Conservation (phyloP, 2,329 filamentous ascomycete genomes). For the Pseudogymnoascus sp. region DNA sequence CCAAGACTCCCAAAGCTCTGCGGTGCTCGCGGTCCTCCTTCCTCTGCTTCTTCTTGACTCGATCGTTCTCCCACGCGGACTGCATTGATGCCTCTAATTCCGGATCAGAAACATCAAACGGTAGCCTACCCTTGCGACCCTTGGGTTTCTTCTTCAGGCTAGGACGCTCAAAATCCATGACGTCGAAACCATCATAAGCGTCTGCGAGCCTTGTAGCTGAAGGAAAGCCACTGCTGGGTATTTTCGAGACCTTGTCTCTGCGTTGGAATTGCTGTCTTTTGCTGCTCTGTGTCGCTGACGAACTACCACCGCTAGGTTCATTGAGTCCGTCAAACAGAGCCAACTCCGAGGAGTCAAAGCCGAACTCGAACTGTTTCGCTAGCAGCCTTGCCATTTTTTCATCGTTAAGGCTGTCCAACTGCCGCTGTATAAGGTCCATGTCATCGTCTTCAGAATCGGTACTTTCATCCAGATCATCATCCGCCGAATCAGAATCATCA, state of each 20-base stretch:
- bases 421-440: conserved; percentile 29
- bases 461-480: conserved; percentile 29
- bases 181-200: conserved; percentile 59
- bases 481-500: conserved; percentile 20
- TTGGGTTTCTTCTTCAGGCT: conserved; percentile 58
- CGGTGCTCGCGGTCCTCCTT: conserved; percentile 63
- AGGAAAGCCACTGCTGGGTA: conserved; percentile 36
- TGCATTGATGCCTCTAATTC: conserved; percentile 56
- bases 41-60: conserved; percentile 59
- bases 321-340: conserved; percentile 44
- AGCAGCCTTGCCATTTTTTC: conserved; percentile 53
- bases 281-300: background rate
- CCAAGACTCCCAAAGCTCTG: conserved; percentile 55
- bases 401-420: conserved; percentile 45
- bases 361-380: conserved; percentile 54
- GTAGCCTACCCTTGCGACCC: conserved; percentile 45
- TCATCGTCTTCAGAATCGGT: conserved; percentile 34
- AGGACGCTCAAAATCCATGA: conserved; percentile 73
- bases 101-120: conserved; percentile 51
- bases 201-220: conserved; percentile 46
- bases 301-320: conserved; percentile 19
- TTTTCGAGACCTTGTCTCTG: conserved; percentile 21
- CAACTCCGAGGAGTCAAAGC: conserved; percentile 49
- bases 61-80: conserved; percentile 55
- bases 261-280: conserved; percentile 11